Base-by-base conservation (phyloP, 345 rosid genomes). In the Aurinia saxatilis region DNA sequence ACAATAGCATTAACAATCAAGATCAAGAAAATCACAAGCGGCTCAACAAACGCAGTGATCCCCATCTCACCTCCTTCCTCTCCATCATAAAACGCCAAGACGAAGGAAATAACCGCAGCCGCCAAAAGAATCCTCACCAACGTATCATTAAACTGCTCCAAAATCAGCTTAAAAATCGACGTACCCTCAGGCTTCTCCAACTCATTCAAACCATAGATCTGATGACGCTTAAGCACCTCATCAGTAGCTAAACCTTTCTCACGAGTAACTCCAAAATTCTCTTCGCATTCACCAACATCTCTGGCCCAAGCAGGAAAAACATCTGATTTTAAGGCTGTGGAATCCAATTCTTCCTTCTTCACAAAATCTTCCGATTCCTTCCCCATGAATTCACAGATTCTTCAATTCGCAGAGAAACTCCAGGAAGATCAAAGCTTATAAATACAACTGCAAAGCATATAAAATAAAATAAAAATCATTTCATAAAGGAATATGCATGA, bases 51-150 rank as follows among this genome's bases (percentile, higher is more conserved):
- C 2, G 98, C 90, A 0, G 98, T 82, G 14, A 91, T 84, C 52
- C 66, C 82, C 91, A 72, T 86, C 76, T 91, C 92, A 40, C 88
- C 95, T n/a, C 98, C 88, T 84, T 90, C 91, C 2, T 84, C 83
- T 2, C 96, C 90, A 67, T 87, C 96, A 54, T 41, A 72, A 80
- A 85, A 85, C 17, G 98, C 96, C 57, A 91, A 62, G 27, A 91
- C 81, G 60, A 90, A 87, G 0, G 97, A 90, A 30, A 90, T 64
- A 18, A 87, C 63, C 0, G 97, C 97, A 0, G 95, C 97, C 46
- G 71, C 88, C 21, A 90, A 57, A 31, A 90, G 76, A 74, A 90
- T 87, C 81, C 95, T 80, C 62, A 90, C 95, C 55, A 90, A 75
- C 2, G 88, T 90, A 65, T 90, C 97, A 30, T 68, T 87, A 53